These are phyloP conservation scores for Schrenkiella parvula DNA, from an alignment of 345 rosid genomes.

Conservation along the genomic window DNA sequence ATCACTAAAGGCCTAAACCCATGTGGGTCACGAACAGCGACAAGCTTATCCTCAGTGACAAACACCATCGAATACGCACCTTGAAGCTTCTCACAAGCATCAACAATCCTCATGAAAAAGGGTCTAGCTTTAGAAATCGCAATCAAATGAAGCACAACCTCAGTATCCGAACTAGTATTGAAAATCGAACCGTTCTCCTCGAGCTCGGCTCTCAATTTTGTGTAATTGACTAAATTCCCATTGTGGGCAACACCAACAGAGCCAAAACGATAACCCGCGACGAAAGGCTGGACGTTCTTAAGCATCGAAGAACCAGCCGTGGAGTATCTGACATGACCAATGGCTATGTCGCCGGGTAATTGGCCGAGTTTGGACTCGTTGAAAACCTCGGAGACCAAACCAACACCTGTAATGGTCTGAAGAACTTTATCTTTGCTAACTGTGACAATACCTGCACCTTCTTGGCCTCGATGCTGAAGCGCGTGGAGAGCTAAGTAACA, in stretches of 20 bases:
- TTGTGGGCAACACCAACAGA: conserved; percentile 87
- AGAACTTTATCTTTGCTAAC: conserved; percentile 57
- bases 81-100: conserved; percentile 74
- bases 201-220: conserved; percentile 48
- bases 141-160: conserved; percentile 85
- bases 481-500: conserved; percentile 89
- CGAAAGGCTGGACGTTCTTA: conserved; percentile 85
- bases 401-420: conserved; percentile 78
- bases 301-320: conserved; percentile 85
- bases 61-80: conserved; percentile 93
- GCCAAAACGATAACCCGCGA: conserved; percentile 73
- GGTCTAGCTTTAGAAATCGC: conserved; percentile 81
- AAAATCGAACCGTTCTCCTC: conserved; percentile 81
- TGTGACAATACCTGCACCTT: conserved; percentile 89
- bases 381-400: conserved; percentile 87
- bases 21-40: conserved; percentile 74
- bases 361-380: conserved; percentile 72
- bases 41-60: conserved; percentile 79
- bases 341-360: conserved; percentile 70
- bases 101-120: conserved; percentile 72
- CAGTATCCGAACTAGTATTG: conserved; percentile 85
- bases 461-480: conserved; percentile 90
- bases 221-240: conserved; percentile 73
- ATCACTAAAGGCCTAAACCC: conserved; percentile 87
- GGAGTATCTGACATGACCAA: conserved; percentile 86